Percentiles rank a stretch among this genome's conserved stretches.
phyloP scores from a whole-genome alignment of 2,329 filamentous ascomycete genomes.

The Samsoniella hepiali region DNA sequence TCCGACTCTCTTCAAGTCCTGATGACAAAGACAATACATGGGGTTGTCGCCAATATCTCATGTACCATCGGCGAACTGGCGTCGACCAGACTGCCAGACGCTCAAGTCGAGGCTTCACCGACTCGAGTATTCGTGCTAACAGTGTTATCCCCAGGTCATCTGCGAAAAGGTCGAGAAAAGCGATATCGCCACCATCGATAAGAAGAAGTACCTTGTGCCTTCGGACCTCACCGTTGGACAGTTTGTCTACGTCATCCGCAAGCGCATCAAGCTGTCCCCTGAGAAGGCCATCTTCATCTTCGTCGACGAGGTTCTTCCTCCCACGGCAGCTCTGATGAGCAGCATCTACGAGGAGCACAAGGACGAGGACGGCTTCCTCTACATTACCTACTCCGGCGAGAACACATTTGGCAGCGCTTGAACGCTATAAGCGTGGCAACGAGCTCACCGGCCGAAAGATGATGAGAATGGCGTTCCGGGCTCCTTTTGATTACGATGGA shows the following conservation, averaged over 20 bases:
- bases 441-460: slow-evolving; percentile 8
- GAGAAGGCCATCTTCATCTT: slow-evolving; percentile 99
- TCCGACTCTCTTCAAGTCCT: neutral
- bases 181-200: slow-evolving; percentile 99
- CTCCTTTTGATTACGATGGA: slow-evolving; percentile 22
- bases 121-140: slow-evolving; percentile 1
- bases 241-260: slow-evolving; percentile 99
- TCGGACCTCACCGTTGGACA: slow-evolving; percentile 97
- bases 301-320: slow-evolving; percentile 95
- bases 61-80: neutral
- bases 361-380: slow-evolving; percentile 80
- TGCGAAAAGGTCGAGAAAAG: slow-evolving; percentile 99
- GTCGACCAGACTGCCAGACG: neutral
- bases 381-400: slow-evolving; percentile 99
- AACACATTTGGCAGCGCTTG: slow-evolving; percentile 78
- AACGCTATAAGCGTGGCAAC: neutral
- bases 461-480: slow-evolving; percentile 37
- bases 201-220: slow-evolving; percentile 99
- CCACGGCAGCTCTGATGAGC: slow-evolving; percentile 96
- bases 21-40: neutral
- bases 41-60: neutral
- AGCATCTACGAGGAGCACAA: slow-evolving; percentile 99
- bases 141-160: slow-evolving; percentile 68
- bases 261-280: slow-evolving; percentile 98
- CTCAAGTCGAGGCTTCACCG: neutral